Evolutionary conservation across 78 protist species (phyloP), one percentile per base, ranked within the genome.

Genomic region (Mantamonas sphyraenae): DNA sequence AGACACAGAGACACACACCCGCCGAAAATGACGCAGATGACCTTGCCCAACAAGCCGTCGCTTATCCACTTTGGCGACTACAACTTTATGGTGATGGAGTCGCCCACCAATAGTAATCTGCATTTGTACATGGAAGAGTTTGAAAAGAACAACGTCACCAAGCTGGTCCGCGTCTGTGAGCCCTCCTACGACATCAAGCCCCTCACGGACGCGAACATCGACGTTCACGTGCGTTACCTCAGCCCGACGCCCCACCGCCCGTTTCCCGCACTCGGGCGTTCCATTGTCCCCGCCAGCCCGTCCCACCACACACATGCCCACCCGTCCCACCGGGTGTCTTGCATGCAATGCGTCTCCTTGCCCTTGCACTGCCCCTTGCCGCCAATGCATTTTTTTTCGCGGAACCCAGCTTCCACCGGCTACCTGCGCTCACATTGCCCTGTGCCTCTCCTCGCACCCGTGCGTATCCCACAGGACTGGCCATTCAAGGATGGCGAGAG

Each of bases 121-220:
- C 53, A 12, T 47, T 16, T 47, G 28, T 47, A 47, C 53, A 19
- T 47, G 16, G 53, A 47, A n/a, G n/a, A n/a, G n/a, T n/a, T n/a
- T n/a, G n/a, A n/a, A n/a, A n/a, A n/a, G n/a, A n/a, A 64, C 10
- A 37, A 37, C 31, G 80, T 74, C 3, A 33, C 17, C 60, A 51
- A 74, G 26, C 58, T 74, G 2, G 72, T 74, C 38, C 65, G 80
- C 10, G 73, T 74, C 34, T 74, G 73, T 33, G 80, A 64, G 14
- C 80, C 80, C n/a, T 55, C 80, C 14, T 74, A 74, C 80, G 2
- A 20, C 26, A 26, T 53, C 9, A 65, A 64, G 14, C 37, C 22
- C 24, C 65, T 74, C 51, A 40, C 14, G 0, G 66, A 35, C 31
- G 28, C 64, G 37, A 61, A 30, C 68, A 19, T 43, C 42, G 33